Evolutionary conservation across 495 filamentous ascomycete species (phyloP).

Genomic region (Aspergillus incahuasiensis): DNA sequence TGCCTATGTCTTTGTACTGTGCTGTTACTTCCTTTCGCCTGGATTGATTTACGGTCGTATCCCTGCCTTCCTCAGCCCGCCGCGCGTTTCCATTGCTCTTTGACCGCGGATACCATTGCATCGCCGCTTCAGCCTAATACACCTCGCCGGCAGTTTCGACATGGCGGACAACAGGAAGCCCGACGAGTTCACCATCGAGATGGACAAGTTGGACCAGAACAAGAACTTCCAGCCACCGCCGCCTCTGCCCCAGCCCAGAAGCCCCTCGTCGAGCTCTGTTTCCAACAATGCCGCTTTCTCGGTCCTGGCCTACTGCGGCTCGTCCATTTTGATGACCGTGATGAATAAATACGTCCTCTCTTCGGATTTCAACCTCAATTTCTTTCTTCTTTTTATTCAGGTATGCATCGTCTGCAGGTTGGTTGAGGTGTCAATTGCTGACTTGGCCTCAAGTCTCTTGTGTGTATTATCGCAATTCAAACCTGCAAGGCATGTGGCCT

Average conservation of each 20-base stretch:
- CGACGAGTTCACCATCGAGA: constrained; percentile 72
- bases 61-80: not conserved
- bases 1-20: not conserved
- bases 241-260: constrained; percentile 36
- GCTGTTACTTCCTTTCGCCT: not conserved
- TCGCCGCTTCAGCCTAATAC: not conserved
- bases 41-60: not conserved
- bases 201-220: constrained; percentile 62
- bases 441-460: constrained; percentile 77
- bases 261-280: constrained; percentile 30
- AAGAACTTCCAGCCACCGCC: constrained; percentile 47
- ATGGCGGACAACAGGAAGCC: constrained; percentile 83
- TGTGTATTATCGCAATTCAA: constrained; percentile 87
- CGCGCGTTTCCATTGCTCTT: not conserved
- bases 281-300: constrained; percentile 72
- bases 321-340: constrained; percentile 97
- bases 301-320: constrained; percentile 85
- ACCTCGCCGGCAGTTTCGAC: constrained; percentile 11
- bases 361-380: constrained; percentile 89
- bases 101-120: not conserved
- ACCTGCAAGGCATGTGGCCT: constrained; percentile 75
- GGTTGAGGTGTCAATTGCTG: not conserved
- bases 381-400: constrained; percentile 89
- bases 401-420: constrained; percentile 48
- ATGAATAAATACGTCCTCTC: constrained; percentile 99